A percentile compares a stretch with the other conserved stretches of the same genome.
These are phyloP conservation scores for Mollisia scopiformis DNA, from an alignment of 2,329 filamentous ascomycete species.

Conservation along the genomic window DNA sequence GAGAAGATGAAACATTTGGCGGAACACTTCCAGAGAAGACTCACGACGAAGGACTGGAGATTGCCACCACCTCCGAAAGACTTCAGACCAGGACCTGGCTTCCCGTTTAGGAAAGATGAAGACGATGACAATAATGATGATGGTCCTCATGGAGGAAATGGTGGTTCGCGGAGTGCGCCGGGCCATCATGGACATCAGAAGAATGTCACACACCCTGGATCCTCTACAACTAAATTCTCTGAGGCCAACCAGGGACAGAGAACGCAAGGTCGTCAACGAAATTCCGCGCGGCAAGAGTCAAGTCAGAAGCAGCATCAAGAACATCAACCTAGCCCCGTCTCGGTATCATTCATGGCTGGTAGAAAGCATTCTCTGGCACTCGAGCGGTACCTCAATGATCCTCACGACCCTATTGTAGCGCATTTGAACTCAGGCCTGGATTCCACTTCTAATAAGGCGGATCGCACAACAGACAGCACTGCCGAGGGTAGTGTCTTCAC, in stretches of 20 bases:
- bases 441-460: neutral
- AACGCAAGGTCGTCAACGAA: neutral
- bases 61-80: neutral
- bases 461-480: neutral
- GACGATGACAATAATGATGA: constrained; percentile 12
- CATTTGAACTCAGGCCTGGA: neutral
- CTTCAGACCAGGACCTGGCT: neutral
- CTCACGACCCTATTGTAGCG: neutral
- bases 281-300: neutral
- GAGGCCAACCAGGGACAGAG: neutral
- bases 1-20: constrained; percentile 20
- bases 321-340: neutral
- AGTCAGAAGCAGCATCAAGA: neutral
- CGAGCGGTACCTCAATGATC: constrained; percentile 3
- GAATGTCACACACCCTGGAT: neutral
- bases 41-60: constrained; percentile 2
- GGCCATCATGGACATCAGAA: neutral
- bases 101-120: neutral
- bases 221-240: neutral
- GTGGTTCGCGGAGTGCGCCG: neutral
- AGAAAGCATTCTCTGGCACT: too few relatives aligned
- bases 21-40: constrained; percentile 11
- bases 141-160: neutral
- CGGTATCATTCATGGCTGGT: too few relatives aligned
- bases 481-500: neutral